phyloP scores from a whole-genome alignment of 768 basidiomycete genomes.

The Pleurotus citrinopileatus region DNA sequence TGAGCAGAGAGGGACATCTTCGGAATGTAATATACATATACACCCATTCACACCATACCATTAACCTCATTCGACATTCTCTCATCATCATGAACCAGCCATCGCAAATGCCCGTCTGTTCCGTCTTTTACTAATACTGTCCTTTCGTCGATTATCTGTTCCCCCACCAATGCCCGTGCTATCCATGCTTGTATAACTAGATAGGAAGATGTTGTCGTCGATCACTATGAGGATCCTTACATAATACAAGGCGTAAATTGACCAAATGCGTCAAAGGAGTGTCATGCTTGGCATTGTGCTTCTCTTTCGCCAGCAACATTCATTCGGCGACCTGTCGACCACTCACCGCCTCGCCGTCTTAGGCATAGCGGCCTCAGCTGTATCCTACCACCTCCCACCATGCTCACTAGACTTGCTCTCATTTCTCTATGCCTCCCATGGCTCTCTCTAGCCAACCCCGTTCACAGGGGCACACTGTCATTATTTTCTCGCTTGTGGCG shows the following conservation, averaged over 20 bases:
- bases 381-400: not conserved
- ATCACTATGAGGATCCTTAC: too few species aligned
- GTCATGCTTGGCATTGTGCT: not conserved
- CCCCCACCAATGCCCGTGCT: not conserved
- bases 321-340: not conserved
- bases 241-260: not conserved
- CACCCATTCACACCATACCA: not conserved
- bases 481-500: constrained; percentile 15
- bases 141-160: not conserved
- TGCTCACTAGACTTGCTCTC: constrained; percentile 13
- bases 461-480: constrained; percentile 4
- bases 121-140: not conserved
- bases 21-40: not conserved
- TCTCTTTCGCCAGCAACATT: not conserved
- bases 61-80: not conserved
- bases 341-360: constrained; percentile 10
- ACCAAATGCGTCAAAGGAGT: constrained; percentile 2
- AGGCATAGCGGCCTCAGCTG: not conserved
- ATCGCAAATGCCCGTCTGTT: not conserved
- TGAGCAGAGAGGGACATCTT: constrained; percentile 15
- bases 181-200: not conserved
- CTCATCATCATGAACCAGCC: not conserved
- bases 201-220: too few species aligned
- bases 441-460: constrained; percentile 10
- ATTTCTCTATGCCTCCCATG: constrained; percentile 20